phyloP scores from a whole-genome alignment of 768 basidiomycete species.

The Bullera alba region DNA sequence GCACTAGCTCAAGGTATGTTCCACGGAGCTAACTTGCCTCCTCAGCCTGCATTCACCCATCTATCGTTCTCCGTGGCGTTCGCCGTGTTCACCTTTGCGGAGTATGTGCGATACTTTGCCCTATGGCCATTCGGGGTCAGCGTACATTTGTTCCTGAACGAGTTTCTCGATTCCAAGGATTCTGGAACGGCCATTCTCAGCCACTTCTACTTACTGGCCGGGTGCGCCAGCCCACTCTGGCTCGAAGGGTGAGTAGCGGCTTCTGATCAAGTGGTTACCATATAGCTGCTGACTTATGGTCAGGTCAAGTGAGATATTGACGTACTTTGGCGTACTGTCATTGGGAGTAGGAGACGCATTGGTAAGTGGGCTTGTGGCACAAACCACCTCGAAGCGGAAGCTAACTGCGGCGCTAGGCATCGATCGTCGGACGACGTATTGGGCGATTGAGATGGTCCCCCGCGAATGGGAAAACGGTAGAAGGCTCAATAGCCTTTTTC shows the following conservation, averaged over 20 bases:
- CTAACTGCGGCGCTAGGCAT: slow-evolving; percentile 56
- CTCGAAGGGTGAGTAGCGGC: slow-evolving; percentile 67
- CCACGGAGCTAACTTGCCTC: slow-evolving; percentile 1
- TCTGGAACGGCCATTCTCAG: slow-evolving; percentile 91
- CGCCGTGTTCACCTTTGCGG: slow-evolving; percentile 87
- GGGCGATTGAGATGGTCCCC: slow-evolving; percentile 80
- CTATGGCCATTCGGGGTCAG: slow-evolving; percentile 90
- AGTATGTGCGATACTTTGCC: slow-evolving; percentile 97
- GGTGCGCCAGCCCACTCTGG: slow-evolving; percentile 91
- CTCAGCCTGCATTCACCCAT: slow-evolving; percentile 90
- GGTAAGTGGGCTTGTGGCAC: slow-evolving; percentile 50
- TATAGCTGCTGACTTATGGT: slow-evolving; percentile 47
- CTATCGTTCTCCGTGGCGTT: slow-evolving; percentile 91
- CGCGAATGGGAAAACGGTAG: slow-evolving; percentile 76
- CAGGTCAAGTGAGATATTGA: slow-evolving; percentile 48
- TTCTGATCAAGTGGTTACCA: slow-evolving; percentile 1
- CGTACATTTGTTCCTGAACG: slow-evolving; percentile 92
- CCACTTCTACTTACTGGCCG: slow-evolving; percentile 93
- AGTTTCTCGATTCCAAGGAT: slow-evolving; percentile 93
- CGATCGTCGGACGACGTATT: slow-evolving; percentile 77
- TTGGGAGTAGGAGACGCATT: slow-evolving; percentile 91
- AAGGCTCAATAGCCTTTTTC: slow-evolving; percentile 80
- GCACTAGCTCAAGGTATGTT: not conserved
- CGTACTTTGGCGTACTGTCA: slow-evolving; percentile 78
- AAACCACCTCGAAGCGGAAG: not conserved